Evolutionary conservation across 139 green algal genomes (phyloP), one percentile per base, ranked within the genome.

Genomic region (Ettlia oleoabundans): DNA sequence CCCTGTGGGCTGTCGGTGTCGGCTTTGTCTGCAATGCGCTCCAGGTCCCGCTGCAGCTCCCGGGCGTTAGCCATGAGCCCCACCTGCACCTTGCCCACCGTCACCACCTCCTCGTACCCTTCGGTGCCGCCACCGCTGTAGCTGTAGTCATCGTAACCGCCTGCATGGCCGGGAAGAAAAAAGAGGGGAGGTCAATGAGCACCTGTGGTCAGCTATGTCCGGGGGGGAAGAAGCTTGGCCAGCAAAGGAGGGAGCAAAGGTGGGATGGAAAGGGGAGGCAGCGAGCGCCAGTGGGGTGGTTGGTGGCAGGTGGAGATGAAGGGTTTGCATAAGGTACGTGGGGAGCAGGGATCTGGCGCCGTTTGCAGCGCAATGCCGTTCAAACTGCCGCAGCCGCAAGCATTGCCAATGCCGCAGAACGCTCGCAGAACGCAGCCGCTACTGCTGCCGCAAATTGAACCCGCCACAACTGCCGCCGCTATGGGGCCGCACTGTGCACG

Each of bases 11-110:
- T 91, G 33, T 86, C 92, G 2, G 93, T 98, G 89, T 99, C 95
- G 13, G 95, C 93, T 1, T 90, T 53, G 21, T 88, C 82, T 6
- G 93, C 92, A 47, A 99, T 95, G 33, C 86, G 77, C 41, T 99
- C 94, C 72, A 99, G 85, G 76, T 98, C 92, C 22, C 58, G 75
- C 88, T 99, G 95, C 67, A 98, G 92, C 37, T 87, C 71, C 3
- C 93, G 86, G 26, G 96, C 95, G 43, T 89, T 88, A 13, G 95
- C 96, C 81, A 99, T 92, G 40, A 99, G 85, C 18, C 95, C 96
- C 19, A 99, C 73, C 53, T 84, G 81, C 68, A 96, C 87, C 13
- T 91, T 83, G 69, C 52, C 84, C 84, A 58, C 62, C 35, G 74
- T 78, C 85, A 86, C 62, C 51, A 40, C 37, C 37, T 82, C 61